These are phyloP conservation scores for Phyllosticta capitalensis DNA, from an alignment of 2,329 filamentous ascomycete species.

Conservation along the genomic window DNA sequence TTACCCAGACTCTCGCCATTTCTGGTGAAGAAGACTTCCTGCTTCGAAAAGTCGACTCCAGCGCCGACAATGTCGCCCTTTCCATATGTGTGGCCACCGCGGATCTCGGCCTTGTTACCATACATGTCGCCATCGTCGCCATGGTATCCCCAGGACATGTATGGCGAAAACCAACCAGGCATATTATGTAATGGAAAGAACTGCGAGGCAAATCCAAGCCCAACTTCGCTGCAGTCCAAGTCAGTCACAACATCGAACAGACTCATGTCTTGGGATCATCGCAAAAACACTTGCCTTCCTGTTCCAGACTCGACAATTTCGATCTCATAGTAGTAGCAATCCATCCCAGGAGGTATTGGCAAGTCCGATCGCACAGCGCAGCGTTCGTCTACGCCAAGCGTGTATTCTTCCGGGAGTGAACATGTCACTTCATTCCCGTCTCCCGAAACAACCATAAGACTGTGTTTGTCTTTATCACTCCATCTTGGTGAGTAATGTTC, in stretches of 20 bases:
- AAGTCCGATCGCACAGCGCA: not conserved
- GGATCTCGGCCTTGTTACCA: not conserved
- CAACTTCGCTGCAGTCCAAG: not conserved
- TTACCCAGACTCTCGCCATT: not conserved
- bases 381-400: not conserved
- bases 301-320: not conserved
- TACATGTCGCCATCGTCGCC: not conserved
- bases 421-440: not conserved
- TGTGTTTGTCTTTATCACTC: not conserved
- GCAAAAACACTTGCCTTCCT: too few relatives aligned
- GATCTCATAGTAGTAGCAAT: not conserved
- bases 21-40: not conserved
- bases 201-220: not conserved
- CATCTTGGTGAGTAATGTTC: not conserved
- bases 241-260: not conserved
- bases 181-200: not conserved
- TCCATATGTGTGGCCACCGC: not conserved
- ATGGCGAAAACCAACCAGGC: not conserved
- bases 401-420: not conserved
- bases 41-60: not conserved
- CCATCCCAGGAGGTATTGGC: not conserved
- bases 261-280: not conserved
- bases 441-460: not conserved
- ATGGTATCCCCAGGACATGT: not conserved
- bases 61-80: not conserved